Percentiles rank a stretch among this genome's conserved stretches.
phyloP scores from a whole-genome alignment of 441 rosid genomes.

The Croton setiger region DNA sequence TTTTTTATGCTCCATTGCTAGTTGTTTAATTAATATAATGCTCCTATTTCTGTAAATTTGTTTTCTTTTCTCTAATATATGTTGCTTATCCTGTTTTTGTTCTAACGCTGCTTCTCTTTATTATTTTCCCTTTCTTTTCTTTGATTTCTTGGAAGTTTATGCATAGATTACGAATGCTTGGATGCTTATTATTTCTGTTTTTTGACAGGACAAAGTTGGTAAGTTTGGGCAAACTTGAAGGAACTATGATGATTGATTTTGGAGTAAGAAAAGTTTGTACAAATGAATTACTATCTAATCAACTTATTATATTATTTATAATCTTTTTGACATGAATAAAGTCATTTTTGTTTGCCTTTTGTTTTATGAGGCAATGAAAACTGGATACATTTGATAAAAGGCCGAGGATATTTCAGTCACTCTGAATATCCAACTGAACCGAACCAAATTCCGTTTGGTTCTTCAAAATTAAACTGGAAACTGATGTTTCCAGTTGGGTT shows the following conservation, averaged over 20 bases:
- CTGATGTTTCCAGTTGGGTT: no score
- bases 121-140: background rate
- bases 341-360: background rate
- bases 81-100: no score
- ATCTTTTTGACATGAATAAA: background rate
- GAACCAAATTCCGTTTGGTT: no score
- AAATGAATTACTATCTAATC: background rate
- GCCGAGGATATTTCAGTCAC: no score
- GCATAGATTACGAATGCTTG: constrained; percentile 3
- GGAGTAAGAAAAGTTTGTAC: constrained; percentile 32
- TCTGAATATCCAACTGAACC: no score
- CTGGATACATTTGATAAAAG: background rate
- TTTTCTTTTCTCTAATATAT: no score
- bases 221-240: constrained; percentile 42
- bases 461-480: no score
- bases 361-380: background rate
- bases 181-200: constrained; percentile 23
- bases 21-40: background rate
- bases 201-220: constrained; percentile 93
- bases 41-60: background rate
- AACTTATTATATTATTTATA: background rate
- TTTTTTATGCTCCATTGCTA: background rate
- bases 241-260: constrained; percentile 26
- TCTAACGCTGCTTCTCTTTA: background rate
- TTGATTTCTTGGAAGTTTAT: background rate